A percentile compares a stretch with the other conserved stretches of the same genome.
Conservation (phyloP, 495 filamentous ascomycete genomes). For the Mytilinidion resinicola region DNA sequence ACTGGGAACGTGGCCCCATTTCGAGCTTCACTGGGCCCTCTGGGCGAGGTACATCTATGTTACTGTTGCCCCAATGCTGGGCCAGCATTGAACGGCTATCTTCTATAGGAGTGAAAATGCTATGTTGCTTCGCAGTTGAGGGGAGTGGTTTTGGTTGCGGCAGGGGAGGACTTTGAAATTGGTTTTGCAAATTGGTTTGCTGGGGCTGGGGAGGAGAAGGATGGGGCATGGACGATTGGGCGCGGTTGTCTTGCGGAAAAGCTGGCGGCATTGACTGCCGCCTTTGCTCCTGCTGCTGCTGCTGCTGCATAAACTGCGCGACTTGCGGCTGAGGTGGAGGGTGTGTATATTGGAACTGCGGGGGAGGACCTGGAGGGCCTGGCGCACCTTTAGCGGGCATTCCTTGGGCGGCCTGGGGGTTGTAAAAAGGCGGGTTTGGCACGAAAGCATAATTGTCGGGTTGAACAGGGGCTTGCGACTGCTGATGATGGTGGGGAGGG, state of each 20-base stretch:
- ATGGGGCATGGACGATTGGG: slow-evolving; percentile 44
- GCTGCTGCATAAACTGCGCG: slow-evolving; percentile 38
- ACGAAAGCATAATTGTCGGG: slow-evolving; percentile 80
- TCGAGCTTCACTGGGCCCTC: slow-evolving; percentile 36
- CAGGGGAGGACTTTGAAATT: slow-evolving; percentile 42
- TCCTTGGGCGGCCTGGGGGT: slow-evolving; percentile 54
- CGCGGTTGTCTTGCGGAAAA: slow-evolving; percentile 44
- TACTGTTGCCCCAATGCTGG: slow-evolving; percentile 66
- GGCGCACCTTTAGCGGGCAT: slow-evolving; percentile 30
- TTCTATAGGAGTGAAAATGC: slow-evolving; percentile 96
- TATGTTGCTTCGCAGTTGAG: slow-evolving; percentile 63
- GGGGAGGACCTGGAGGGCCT: slow-evolving; percentile 35
- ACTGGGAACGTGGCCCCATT: slow-evolving; percentile 50
- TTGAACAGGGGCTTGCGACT: slow-evolving; percentile 55
- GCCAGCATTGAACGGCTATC: slow-evolving; percentile 83
- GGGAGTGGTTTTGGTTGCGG: slow-evolving; percentile 62
- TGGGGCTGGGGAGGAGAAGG: slow-evolving; percentile 41
- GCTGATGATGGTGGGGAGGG: slow-evolving; percentile 50
- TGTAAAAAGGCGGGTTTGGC: slow-evolving; percentile 79
- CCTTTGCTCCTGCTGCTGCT: slow-evolving; percentile 61
- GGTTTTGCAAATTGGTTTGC: slow-evolving; percentile 49
- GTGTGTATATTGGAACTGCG: slow-evolving; percentile 30
- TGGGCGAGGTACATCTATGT: slow-evolving; percentile 41
- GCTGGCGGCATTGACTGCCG: slow-evolving; percentile 54
- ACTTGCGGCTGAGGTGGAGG: slow-evolving; percentile 36